Base-by-base conservation (phyloP, 2,329 filamentous ascomycete genomes). In the Exophiala sp. region DNA sequence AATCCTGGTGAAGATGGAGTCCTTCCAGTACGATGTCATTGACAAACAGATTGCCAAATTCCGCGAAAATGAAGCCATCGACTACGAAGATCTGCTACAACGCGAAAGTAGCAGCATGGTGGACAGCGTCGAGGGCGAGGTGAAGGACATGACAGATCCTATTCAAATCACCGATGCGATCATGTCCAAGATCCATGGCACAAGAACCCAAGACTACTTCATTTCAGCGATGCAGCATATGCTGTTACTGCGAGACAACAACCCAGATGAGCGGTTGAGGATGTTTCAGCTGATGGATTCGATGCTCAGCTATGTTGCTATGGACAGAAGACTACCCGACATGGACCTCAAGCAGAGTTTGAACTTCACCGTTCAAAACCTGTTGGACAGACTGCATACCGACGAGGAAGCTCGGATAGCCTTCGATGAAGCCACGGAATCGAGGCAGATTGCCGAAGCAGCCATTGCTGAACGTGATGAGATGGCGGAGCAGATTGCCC, bases 221-320 rank as follows among this genome's bases (percentile, higher is more conserved):
- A 75, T 95, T 23, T 96, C 91, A 40, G 88, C 91, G 16, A 80
- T 98, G 69, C 93, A 98, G 66, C 93, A 98, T 72, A 77, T 98
- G 66, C 77, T 98, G 60, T 78, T 98, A 38, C 94, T 97, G 58
- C 81, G 89, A 50, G 86, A 95, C 64, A 93, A 89, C 58, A 88
- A 94, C 61, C 85, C 86, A 42, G 93, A 97, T 65, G 93, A 98
- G 68, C 82, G 89, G 11, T 71, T 96, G 55, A 83, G 88, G 42
- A 93, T 96, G 85, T 98, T 97, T 71, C 93, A 97, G 73, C 80
- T 98, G 22, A 90, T 97, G 22, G 93, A 98, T 69, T 85, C 88
- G n/a, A 97, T 97, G 89, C 81, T 98, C 58, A 95, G 89, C 69
- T 97, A 97, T 68, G 91, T 98, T 56, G 91, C 91, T 62, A 98